A percentile compares a stretch with the other conserved stretches of the same genome.
phyloP scores from a whole-genome alignment of 2,329 filamentous ascomycete genomes.

The Ceratocystis smalleyi region DNA sequence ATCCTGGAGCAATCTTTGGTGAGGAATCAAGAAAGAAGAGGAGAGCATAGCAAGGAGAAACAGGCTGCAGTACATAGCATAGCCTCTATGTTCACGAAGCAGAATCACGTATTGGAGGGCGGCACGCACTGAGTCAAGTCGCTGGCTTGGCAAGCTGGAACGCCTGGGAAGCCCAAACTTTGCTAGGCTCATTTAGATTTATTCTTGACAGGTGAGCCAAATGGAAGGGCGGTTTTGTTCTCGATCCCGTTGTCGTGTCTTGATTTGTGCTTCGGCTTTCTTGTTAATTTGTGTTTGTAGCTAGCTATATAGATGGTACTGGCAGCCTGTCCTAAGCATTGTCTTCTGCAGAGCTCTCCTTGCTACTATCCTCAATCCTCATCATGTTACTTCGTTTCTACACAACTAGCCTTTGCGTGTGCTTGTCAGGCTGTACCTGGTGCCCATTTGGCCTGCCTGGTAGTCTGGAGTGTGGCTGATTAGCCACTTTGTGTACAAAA shows the following conservation, averaged over 20 bases:
- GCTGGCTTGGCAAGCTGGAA: no score
- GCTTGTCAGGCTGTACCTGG: not conserved
- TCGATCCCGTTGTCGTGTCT: not conserved
- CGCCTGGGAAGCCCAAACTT: not conserved
- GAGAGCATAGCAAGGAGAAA: not conserved
- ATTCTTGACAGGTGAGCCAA: not conserved
- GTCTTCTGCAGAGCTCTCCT: not conserved
- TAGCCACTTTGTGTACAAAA: not conserved
- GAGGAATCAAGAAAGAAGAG: not conserved
- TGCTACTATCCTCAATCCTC: not conserved
- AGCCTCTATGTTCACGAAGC: not conserved
- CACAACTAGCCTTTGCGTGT: not conserved
- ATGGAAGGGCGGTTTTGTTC: not conserved
- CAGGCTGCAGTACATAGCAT: not conserved
- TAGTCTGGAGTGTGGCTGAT: not conserved
- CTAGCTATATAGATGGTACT: not conserved
- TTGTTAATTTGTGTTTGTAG: not conserved
- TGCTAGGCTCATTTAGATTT: not conserved
- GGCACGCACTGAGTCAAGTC: no score
- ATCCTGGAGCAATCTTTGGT: not conserved
- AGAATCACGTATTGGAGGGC: not conserved
- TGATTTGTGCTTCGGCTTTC: no score
- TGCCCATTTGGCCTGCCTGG: not conserved
- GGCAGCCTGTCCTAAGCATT: not conserved
- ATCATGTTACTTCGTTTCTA: no score